Conservation (phyloP, 1,139 yeast species). For the Sugiyamaella japonica region DNA sequence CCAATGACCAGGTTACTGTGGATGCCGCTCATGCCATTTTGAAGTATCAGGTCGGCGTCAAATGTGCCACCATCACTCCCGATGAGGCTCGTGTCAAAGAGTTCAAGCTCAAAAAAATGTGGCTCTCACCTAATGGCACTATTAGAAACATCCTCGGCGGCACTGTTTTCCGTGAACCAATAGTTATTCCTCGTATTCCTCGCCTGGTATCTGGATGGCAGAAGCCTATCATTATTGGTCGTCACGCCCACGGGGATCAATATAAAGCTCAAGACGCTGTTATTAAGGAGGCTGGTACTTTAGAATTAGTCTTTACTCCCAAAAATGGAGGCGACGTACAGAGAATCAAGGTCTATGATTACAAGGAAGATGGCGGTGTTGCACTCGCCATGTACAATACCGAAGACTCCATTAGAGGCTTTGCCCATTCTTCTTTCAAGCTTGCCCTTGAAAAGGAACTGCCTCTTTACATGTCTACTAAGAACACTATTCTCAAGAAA, state of each 20-base stretch:
- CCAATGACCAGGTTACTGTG: conserved; percentile 81
- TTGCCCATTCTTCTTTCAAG: conserved; percentile 90
- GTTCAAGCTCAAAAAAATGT: conserved; percentile 88
- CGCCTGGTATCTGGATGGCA: conserved; percentile 92
- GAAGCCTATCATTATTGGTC: conserved; percentile 90
- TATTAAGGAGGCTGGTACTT: conserved; percentile 73
- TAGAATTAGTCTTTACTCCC: conserved; percentile 79
- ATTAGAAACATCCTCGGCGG: conserved; percentile 94
- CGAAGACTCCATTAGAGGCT: conserved; percentile 82
- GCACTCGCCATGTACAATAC: conserved; percentile 95
- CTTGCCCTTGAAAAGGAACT: conserved; percentile 75
- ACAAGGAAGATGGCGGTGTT: conserved; percentile 69
- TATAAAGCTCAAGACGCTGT: conserved; percentile 89
- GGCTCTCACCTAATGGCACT: conserved; percentile 97
- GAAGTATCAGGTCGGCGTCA: conserved; percentile 88
- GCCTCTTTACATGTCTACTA: conserved; percentile 84
- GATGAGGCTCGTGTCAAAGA: conserved; percentile 94
- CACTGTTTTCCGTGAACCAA: conserved; percentile 95
- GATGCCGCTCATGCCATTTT: conserved; percentile 91
- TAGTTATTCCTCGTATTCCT: conserved; percentile 86
- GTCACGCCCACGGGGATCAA: conserved; percentile 97
- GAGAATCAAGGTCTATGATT: conserved; percentile 67
- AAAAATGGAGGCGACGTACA: conserved; percentile 58
- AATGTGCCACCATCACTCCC: conserved; percentile 98
- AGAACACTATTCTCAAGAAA: conserved; percentile 88